Evolutionary conservation across 75 land plant genomes (phyloP).

Genomic region (Pseudotsuga menziesii): DNA sequence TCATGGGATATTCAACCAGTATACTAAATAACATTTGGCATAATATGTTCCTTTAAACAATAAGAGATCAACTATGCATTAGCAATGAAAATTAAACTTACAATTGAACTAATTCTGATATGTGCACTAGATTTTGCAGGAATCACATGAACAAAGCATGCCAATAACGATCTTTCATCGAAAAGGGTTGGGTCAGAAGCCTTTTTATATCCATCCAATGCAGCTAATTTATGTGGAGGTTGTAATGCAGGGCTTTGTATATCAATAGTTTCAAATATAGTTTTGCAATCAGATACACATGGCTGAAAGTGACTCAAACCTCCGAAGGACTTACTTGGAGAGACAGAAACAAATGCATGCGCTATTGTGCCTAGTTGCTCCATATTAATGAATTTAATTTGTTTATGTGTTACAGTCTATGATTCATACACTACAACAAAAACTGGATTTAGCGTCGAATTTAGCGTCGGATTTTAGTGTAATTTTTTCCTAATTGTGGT

Average conservation of each 20-base stretch:
- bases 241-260: not conserved
- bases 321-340: conserved; percentile 11
- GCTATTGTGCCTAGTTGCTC: conserved; percentile 24
- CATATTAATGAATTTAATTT: conserved; percentile 8
- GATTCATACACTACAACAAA: conserved; percentile 10
- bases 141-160: conserved; percentile 84
- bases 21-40: too few relatives aligned
- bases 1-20: too few relatives aligned
- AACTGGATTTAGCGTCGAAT: too few relatives aligned
- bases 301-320: conserved; percentile 19
- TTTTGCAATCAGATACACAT: conserved; percentile 13
- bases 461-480: too few relatives aligned
- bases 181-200: too few relatives aligned
- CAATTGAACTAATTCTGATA: conserved; percentile 82
- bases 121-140: conserved; percentile 71
- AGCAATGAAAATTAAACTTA: conserved; percentile 20
- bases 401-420: conserved; percentile 18
- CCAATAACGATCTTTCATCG: conserved; percentile 64
- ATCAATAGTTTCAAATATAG: conserved; percentile 3
- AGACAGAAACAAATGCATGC: conserved; percentile 14
- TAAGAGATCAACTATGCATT: too few relatives aligned
- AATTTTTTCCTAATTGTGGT: too few relatives aligned
- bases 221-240: conserved; percentile 10
- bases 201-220: too few relatives aligned
- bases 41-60: too few relatives aligned